Evolutionary conservation across 208 protist genomes (phyloP).

Genomic region (Leishmania martiniquensis): DNA sequence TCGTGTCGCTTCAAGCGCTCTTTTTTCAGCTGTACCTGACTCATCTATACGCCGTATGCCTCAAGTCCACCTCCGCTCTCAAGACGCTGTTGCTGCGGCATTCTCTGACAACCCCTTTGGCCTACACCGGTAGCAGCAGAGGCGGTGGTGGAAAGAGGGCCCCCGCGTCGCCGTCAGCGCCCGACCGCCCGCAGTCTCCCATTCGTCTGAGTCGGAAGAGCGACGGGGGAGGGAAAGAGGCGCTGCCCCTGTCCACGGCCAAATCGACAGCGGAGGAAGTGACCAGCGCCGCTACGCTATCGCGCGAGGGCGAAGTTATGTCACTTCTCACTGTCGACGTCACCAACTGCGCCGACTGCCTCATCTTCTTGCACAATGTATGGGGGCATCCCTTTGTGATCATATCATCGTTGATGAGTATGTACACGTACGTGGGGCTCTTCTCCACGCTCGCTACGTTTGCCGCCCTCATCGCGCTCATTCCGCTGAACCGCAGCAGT

Average conservation of each 20-base stretch:
- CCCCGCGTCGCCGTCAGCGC: not conserved
- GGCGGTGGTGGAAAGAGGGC: not conserved
- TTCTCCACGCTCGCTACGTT: slow-evolving; percentile 64
- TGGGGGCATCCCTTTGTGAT: slow-evolving; percentile 77
- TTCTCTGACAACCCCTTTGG: slow-evolving; percentile 46
- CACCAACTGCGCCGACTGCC: slow-evolving; percentile 55
- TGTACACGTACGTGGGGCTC: slow-evolving; percentile 73
- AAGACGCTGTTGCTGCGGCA: slow-evolving; percentile 67
- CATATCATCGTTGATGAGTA: slow-evolving; percentile 51
- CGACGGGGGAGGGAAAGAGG: slow-evolving; percentile 16
- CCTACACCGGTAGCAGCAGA: slow-evolving; percentile 24
- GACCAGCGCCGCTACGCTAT: slow-evolving; percentile 14
- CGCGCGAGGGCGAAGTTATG: slow-evolving; percentile 57
- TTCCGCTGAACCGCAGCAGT: slow-evolving; percentile 61
- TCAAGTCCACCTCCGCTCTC: slow-evolving; percentile 61
- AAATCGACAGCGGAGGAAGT: slow-evolving; percentile 14
- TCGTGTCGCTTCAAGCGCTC: slow-evolving; percentile 55
- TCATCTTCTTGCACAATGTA: slow-evolving; percentile 79
- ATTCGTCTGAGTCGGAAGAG: slow-evolving; percentile 10
- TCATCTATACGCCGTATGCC: slow-evolving; percentile 56
- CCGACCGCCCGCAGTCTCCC: slow-evolving; percentile 9
- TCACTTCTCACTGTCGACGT: slow-evolving; percentile 72
- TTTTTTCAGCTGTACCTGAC: slow-evolving; percentile 73
- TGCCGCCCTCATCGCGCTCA: slow-evolving; percentile 43
- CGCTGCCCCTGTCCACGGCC: not conserved